These are phyloP conservation scores for Termitomyces sp. DNA, from an alignment of 768 basidiomycete genomes.

Conservation along the genomic window DNA sequence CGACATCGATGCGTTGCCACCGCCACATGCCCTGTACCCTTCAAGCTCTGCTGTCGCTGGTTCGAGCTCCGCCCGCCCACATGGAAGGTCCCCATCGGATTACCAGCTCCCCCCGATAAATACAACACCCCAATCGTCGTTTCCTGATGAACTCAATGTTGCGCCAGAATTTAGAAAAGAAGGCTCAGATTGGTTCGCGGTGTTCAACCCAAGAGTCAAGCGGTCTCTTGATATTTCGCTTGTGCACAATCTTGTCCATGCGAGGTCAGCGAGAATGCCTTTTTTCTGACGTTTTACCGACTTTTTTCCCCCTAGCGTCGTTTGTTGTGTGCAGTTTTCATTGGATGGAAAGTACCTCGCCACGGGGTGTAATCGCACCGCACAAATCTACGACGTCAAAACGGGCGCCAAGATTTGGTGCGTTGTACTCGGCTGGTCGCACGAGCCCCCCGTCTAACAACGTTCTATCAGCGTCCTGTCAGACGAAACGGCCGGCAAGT, in stretches of 20 bases:
- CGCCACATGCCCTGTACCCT: constrained; percentile 23
- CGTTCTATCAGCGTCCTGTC: constrained; percentile 20
- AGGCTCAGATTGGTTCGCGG: constrained; percentile 84
- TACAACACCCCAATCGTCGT: constrained; percentile 20
- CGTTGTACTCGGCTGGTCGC: constrained; percentile 16
- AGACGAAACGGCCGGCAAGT: constrained; percentile 37
- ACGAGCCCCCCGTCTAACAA: neutral
- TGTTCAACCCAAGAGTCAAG: constrained; percentile 81
- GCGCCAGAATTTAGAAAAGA: constrained; percentile 63
- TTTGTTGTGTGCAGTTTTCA: constrained; percentile 93
- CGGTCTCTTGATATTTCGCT: constrained; percentile 72
- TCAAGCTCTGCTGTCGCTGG: too few species aligned
- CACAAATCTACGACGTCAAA: constrained; percentile 93
- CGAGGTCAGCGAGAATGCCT: constrained; percentile 57
- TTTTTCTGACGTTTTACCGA: neutral
- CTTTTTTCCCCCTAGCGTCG: constrained; percentile 36
- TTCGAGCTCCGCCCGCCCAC: constrained; percentile 2
- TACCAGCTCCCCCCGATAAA: constrained; percentile 18
- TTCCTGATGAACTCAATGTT: constrained; percentile 45
- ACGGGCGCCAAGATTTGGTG: constrained; percentile 84
- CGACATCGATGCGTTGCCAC: constrained; percentile 28
- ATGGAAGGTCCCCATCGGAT: constrained; percentile 13
- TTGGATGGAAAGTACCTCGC: constrained; percentile 90
- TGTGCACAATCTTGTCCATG: constrained; percentile 82
- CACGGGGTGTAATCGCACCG: constrained; percentile 96